Evolutionary conservation across 2,329 filamentous ascomycete species (phyloP).

Genomic region (Aspergillus aculeatus): DNA sequence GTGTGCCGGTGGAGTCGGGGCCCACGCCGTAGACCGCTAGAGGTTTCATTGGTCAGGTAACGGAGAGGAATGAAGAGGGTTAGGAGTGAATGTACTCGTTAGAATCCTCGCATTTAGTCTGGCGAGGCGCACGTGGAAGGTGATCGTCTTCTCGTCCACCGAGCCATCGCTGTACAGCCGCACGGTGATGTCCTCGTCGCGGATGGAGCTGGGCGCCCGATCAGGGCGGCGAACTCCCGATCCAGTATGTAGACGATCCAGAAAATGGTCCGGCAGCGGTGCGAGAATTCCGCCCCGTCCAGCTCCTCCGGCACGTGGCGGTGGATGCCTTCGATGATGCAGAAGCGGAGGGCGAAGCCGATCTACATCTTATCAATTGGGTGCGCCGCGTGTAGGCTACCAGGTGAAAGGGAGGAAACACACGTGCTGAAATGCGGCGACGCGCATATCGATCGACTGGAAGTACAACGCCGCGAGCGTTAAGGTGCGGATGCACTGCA

Average conservation of each 20-base stretch:
- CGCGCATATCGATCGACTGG: no score
- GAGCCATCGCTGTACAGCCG: constrained; percentile 21
- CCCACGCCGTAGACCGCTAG: no score
- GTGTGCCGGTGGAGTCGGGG: no score
- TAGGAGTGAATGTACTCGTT: not conserved
- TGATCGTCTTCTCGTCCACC: constrained; percentile 24
- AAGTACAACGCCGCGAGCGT: no score
- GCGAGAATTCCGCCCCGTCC: constrained; percentile 23
- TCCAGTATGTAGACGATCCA: constrained; percentile 33
- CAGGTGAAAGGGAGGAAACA: no score
- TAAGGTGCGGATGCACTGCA: no score
- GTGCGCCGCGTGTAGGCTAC: no score
- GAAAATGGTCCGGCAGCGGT: constrained; percentile 27
- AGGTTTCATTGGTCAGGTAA: no score
- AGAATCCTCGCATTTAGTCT: constrained; percentile 28
- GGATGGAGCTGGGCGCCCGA: constrained; percentile 29
- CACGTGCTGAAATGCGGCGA: no score
- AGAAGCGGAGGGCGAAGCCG: constrained; percentile 28
- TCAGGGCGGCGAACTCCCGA: constrained; percentile 28
- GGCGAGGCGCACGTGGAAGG: constrained; percentile 27
- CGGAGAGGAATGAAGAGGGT: no score
- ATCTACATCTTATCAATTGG: constrained; percentile 16
- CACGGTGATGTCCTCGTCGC: constrained; percentile 31
- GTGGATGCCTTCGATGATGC: constrained; percentile 30
- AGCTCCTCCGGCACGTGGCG: constrained; percentile 27